Percentiles rank a stretch among this genome's conserved stretches.
Evolutionary conservation across 148 eudicot genomes (phyloP).

Genomic region (Camellia lanceoleosa): DNA sequence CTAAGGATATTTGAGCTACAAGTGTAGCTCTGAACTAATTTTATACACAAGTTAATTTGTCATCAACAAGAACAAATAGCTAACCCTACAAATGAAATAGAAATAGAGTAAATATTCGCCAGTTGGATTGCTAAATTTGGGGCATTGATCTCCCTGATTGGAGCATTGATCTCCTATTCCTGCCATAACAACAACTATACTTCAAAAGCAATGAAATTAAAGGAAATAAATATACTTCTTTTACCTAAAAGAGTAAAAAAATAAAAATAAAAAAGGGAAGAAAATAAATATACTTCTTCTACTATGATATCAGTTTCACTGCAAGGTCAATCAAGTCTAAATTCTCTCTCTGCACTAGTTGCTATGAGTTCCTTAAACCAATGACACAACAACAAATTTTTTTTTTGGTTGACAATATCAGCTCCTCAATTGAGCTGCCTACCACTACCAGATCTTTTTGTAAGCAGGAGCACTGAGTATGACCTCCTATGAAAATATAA

Average conservation of each 20-base stretch:
- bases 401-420: too few species aligned
- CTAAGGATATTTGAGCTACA: too few species aligned
- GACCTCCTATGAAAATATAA: too few species aligned
- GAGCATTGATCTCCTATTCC: constrained; percentile 93
- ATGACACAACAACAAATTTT: background rate
- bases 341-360: background rate
- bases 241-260: background rate
- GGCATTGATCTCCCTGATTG: constrained; percentile 57
- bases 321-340: background rate
- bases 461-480: too few species aligned
- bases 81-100: too few species aligned
- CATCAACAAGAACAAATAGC: too few species aligned
- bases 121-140: too few species aligned
- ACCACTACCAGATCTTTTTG: too few species aligned
- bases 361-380: background rate
- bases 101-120: too few species aligned
- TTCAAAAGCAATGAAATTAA: background rate
- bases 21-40: too few species aligned
- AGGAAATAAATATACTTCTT: background rate
- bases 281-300: background rate
- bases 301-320: background rate
- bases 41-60: too few species aligned
- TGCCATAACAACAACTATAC: constrained; percentile 30
- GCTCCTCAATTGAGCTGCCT: too few species aligned
- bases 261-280: background rate